Conservation (phyloP, 805 yeast genomes). For the Ogataea thermomethanolica region DNA sequence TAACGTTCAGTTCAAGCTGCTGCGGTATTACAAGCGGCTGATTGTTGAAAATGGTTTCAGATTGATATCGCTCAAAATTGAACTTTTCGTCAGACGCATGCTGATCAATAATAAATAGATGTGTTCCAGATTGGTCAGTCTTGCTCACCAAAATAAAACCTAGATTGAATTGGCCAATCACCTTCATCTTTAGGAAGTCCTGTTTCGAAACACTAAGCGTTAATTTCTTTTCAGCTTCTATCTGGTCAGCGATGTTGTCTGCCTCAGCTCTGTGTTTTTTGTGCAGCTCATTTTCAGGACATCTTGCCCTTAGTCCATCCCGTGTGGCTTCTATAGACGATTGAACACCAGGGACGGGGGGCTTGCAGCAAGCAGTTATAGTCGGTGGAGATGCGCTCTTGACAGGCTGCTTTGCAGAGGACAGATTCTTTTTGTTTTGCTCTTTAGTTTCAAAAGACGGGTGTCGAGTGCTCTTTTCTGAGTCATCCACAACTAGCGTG, state of each 20-base stretch:
- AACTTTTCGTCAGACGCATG: constrained; percentile 97
- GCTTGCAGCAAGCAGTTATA: no score
- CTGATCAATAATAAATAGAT: constrained; percentile 88
- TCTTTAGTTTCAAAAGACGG: no score
- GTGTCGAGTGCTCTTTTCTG: no score
- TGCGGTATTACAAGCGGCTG: constrained; percentile 69
- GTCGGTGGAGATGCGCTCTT: no score
- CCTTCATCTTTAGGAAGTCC: constrained; percentile 71
- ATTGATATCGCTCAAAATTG: constrained; percentile 74
- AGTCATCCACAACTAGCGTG: no score
- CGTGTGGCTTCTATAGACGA: background rate
- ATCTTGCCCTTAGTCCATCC: constrained; percentile 2
- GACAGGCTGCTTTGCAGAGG: no score
- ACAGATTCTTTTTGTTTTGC: background rate
- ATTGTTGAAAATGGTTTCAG: constrained; percentile 51
- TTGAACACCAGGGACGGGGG: background rate
- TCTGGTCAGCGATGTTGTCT: constrained; percentile 44
- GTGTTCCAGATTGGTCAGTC: constrained; percentile 33
- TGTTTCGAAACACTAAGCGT: constrained; percentile 61
- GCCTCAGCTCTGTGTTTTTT: constrained; percentile 10
- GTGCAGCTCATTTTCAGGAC: background rate
- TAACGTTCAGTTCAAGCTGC: constrained; percentile 59
- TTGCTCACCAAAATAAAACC: constrained; percentile 84
- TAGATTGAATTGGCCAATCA: constrained; percentile 92
- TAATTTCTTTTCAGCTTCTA: constrained; percentile 54